These are phyloP conservation scores for Corchorus capsularis DNA, from an alignment of 345 rosid species.

Conservation along the genomic window DNA sequence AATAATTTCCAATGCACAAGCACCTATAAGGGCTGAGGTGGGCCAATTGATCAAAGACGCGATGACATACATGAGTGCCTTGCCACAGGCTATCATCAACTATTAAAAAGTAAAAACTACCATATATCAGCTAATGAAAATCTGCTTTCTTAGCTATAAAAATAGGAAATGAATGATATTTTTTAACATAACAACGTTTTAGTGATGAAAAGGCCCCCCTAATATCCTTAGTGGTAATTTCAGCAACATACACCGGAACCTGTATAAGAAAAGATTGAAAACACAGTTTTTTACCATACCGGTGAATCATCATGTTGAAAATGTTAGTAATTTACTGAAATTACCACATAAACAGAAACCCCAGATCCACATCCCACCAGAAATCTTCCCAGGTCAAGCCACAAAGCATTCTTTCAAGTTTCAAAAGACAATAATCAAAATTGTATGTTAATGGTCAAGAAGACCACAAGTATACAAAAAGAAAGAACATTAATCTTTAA, in stretches of 20 bases:
- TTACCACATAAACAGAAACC: slow-evolving; percentile 6
- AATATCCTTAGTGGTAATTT: slow-evolving; percentile 48
- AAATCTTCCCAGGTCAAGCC: slow-evolving; percentile 17
- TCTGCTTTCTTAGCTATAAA: not conserved
- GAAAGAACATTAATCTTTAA: not conserved
- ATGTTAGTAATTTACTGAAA: not conserved
- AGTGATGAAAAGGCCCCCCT: slow-evolving; percentile 46
- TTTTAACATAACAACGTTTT: not conserved
- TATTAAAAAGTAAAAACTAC: slow-evolving; percentile 30
- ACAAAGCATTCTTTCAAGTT: not conserved
- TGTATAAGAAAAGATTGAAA: not conserved
- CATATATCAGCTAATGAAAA: not conserved
- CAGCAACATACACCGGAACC: slow-evolving; percentile 47
- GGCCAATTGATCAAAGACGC: slow-evolving; percentile 74
- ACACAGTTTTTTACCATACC: not conserved
- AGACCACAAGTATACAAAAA: not conserved
- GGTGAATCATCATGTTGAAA: not conserved
- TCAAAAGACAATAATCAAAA: not conserved
- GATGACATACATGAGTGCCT: slow-evolving; percentile 53
- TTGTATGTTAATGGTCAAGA: not conserved
- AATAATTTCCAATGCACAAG: too few species aligned
- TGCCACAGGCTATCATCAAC: slow-evolving; percentile 72
- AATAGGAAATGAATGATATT: not conserved
- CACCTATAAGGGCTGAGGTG: slow-evolving; percentile 61
- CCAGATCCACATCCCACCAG: slow-evolving; percentile 5